Base-by-base conservation (phyloP, 2,329 filamentous ascomycete species). In the Septoria linicola region DNA sequence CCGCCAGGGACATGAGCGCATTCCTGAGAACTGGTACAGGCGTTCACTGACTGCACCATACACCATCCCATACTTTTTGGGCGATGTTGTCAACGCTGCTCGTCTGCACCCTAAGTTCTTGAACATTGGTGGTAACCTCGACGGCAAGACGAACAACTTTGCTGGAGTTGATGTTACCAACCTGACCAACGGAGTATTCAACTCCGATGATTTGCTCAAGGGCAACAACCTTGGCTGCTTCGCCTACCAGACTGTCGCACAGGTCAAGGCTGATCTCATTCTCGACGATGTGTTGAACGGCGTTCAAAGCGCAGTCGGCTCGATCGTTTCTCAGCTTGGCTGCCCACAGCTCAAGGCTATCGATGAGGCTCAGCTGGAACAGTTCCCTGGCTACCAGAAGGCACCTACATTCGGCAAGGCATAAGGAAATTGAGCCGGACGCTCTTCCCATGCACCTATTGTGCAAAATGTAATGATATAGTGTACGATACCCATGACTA, bases 171-270 rank as follows among this genome's bases (percentile, higher is more conserved):
- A 72, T 46, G 54, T 70, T 3, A 50, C 37, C 8, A 59, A 72
- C 39, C 49, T 75, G 8, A 72, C 69, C 13, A 65, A 66, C 8
- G 72, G 72, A 19, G 62, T 78, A 1, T 71, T 73, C 54, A 78
- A 76, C 56, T 36, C 46, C 14, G 50, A 48, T 10, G 57, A 54
- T 25, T 50, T 64, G 1, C 45, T 61, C 39, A 43, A 62, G 36
- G 68, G 65, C 8, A 68, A 72, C 60, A 70, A 69, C 49, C 61
- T 71, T 4, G 58, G 66, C 1, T 72, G 70, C 48, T 68, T 72
- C 46, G 63, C 62, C 3, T 64, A 70, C 41, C 53, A 71, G 45
- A 34, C 68, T n/a, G 54, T 67, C 39, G 64, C 68, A 48, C 68
- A 70, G 2, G 63, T 64, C 42, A 55, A 64, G 40, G 64, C 68